Percentiles rank a stretch among this genome's conserved stretches.
Evolutionary conservation across 352 stramenopile species (phyloP).

Genomic region (Blastocystis sp.): DNA sequence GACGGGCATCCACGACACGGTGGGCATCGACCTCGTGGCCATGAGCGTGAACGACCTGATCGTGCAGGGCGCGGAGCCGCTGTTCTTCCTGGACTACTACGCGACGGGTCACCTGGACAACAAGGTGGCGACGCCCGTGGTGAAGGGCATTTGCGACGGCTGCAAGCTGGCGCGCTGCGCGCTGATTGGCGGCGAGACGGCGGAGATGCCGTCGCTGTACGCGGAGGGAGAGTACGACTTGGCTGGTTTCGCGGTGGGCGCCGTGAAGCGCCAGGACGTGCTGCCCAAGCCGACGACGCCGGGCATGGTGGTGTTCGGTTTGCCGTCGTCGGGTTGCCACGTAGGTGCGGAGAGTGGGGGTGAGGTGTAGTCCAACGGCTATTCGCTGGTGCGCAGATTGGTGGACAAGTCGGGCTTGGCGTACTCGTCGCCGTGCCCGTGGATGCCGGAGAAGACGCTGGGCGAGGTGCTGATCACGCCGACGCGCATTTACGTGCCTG

Average conservation of each 20-base stretch:
- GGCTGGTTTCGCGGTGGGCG: constrained; percentile 95
- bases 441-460: constrained; percentile 82
- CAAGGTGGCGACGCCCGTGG: constrained; percentile 89
- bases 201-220: constrained; percentile 99
- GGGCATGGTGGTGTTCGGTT: constrained; percentile 91
- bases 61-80: constrained; percentile 94
- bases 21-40: constrained; percentile 96
- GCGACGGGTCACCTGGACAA: constrained; percentile 94
- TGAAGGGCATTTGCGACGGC: constrained; percentile 95
- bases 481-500: constrained; percentile 96
- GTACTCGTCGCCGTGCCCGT: constrained; percentile 81
- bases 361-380: constrained; percentile 95
- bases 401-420: constrained; percentile 86
- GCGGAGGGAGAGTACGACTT: constrained; percentile 95
- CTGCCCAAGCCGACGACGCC: constrained; percentile 82
- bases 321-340: constrained; percentile 86
- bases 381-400: constrained; percentile 95
- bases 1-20: constrained; percentile 89
- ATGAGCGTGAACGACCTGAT: constrained; percentile 99
- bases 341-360: background rate
- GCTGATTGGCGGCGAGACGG: constrained; percentile 88
- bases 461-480: constrained; percentile 91
- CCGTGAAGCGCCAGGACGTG: constrained; percentile 83
- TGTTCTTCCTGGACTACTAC: constrained; percentile 99
- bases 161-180: constrained; percentile 92